phyloP scores from a whole-genome alignment of 2,329 filamentous ascomycete genomes.

The Colletotrichum musae region DNA sequence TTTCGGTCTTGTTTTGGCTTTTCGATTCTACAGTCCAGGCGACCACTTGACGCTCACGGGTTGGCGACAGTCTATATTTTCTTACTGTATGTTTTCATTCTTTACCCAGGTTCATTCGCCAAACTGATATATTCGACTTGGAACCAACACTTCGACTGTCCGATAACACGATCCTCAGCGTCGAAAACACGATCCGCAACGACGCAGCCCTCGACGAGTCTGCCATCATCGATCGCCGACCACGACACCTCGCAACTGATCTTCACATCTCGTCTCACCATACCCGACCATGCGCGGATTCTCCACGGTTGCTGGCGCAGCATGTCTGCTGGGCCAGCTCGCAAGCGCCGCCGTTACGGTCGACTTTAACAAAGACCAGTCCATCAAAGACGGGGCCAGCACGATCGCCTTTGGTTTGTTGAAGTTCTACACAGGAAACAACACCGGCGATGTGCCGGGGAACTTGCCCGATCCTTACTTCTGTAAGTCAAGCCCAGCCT shows the following conservation, averaged over 20 bases:
- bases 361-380: constrained; percentile 36
- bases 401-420: constrained; percentile 55
- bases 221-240: constrained; percentile 2
- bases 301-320: constrained; percentile 31
- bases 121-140: neutral
- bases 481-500: constrained; percentile 66
- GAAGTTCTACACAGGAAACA: constrained; percentile 66
- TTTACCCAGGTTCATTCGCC: constrained; percentile 18
- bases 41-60: constrained; percentile 1
- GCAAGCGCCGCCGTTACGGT: constrained; percentile 24
- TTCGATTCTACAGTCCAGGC: constrained; percentile 23
- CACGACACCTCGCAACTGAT: neutral
- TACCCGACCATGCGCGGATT: constrained; percentile 22
- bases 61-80: neutral
- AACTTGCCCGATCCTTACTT: constrained; percentile 75
- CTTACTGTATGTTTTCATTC: neutral
- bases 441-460: constrained; percentile 70
- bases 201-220: neutral
- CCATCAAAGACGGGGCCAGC: constrained; percentile 56
- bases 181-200: neutral
- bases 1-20: constrained; percentile 4
- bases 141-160: neutral
- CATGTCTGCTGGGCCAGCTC: constrained; percentile 33
- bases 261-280: neutral
- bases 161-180: neutral